Conservation (phyloP, 108 stramenopile genomes). For the Cylindrotheca closterium region DNA sequence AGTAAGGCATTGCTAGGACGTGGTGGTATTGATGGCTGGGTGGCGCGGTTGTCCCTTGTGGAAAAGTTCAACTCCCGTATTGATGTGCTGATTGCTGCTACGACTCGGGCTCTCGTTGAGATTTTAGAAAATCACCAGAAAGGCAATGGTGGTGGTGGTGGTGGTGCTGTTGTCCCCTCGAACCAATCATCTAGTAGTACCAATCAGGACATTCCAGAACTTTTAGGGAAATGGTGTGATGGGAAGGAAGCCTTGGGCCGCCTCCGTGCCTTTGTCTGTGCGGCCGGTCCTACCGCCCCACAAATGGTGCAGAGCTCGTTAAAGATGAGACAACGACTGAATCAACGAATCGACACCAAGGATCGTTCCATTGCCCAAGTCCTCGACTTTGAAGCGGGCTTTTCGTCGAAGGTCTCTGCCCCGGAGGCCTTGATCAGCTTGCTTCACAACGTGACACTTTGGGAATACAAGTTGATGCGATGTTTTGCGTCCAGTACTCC, state of each 20-base stretch:
- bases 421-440: slow-evolving; percentile 19
- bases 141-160: neutral
- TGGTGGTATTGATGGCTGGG: slow-evolving; percentile 17
- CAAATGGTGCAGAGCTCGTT: slow-evolving; percentile 7
- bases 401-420: slow-evolving; percentile 12
- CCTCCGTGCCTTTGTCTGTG: slow-evolving; percentile 28
- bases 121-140: slow-evolving; percentile 9
- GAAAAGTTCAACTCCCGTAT: slow-evolving; percentile 25
- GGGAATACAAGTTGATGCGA: slow-evolving; percentile 26
- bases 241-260: slow-evolving; percentile 32
- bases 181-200: too few relatives aligned
- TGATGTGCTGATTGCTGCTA: slow-evolving; percentile 16
- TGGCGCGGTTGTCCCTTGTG: slow-evolving; percentile 11
- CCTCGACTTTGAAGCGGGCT: slow-evolving; percentile 5
- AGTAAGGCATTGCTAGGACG: neutral
- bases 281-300: slow-evolving; percentile 22
- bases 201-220: slow-evolving; percentile 15
- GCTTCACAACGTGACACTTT: slow-evolving; percentile 13
- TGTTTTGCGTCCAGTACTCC: slow-evolving; percentile 21
- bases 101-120: slow-evolving; percentile 17
- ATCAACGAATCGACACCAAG: slow-evolving; percentile 12
- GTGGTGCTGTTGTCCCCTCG: neutral
- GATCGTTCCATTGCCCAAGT: slow-evolving; percentile 21
- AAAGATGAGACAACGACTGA: slow-evolving; percentile 13
- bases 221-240: slow-evolving; percentile 16